Evolutionary conservation across 2,329 filamentous ascomycete genomes (phyloP), one percentile per base, ranked within the genome.

Genomic region (Hymenoscyphus fraxineus): DNA sequence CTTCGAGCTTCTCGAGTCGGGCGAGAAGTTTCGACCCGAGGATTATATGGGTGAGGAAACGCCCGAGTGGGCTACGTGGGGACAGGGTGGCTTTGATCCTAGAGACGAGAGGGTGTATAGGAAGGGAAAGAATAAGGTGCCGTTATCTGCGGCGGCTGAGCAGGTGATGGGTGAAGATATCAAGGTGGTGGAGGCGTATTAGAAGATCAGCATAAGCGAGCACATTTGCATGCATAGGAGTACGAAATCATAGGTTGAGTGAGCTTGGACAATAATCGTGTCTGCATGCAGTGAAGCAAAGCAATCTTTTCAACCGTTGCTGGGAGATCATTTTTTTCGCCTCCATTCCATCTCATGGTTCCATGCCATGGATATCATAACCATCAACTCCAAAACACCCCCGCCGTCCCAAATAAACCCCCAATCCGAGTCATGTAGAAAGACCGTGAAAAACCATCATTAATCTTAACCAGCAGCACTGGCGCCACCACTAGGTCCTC

Each of bases 31-130:
- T 81, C 82, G 80, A 9, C 93, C 94, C 0, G 92, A 97, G 78
- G 93, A 98, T 74, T 98, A 98, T 78, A 91, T 96, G 81, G 91
- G 88, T 3, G 83, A 82, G 51, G 84, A 90, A 70, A 98, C 93
- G 44, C 91, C 93, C 0, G 92, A 97, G 75, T 98, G 94, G 95
- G 94, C 94, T 10, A 86, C 89, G 19, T 98, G 93, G 92, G 95
- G 94, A 0, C 91, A 93, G 69, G 94, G 94, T 1, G 95, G 94
- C 0, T 98, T 98, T 76, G 92, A 98, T 78, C 94, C 94, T 0
- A 83, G 91, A 59, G 95, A 98, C 77, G 86, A 90, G 76, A 84
- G 94, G 68, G 93, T 97, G 9, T 91, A 94, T 76, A 85, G 89
- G 70, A 97, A 97, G 79, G 93, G 93, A 1, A 87, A 88, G 72